phyloP scores from a whole-genome alignment of 1,284 basidiomycete genomes.

The Boletus hoseneyae region DNA sequence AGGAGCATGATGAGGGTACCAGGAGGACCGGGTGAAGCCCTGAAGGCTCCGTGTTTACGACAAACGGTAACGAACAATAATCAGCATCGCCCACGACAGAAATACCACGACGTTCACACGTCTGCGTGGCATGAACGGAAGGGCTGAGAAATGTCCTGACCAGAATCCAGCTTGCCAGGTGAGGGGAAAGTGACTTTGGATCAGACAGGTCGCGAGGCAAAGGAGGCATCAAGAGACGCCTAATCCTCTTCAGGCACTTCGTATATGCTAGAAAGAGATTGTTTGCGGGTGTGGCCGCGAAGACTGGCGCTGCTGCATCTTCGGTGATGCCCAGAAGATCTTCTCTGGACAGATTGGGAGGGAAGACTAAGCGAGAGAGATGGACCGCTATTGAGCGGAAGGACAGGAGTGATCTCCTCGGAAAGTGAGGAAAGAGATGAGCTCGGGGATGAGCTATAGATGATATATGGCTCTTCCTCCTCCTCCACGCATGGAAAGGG shows the following conservation, averaged over 20 bases:
- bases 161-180: slow-evolving; percentile 26
- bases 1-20: slow-evolving; percentile 23
- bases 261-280: slow-evolving; percentile 33
- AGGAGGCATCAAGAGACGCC: neutral
- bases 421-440: slow-evolving; percentile 34
- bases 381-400: slow-evolving; percentile 18
- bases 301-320: slow-evolving; percentile 34
- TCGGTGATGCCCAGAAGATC: slow-evolving; percentile 27
- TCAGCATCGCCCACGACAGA: slow-evolving; percentile 23
- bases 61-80: slow-evolving; percentile 23
- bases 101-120: slow-evolving; percentile 22
- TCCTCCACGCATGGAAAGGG: slow-evolving; percentile 31
- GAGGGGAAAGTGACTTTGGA: neutral
- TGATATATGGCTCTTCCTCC: slow-evolving; percentile 34
- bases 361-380: slow-evolving; percentile 13
- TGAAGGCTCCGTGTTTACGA: slow-evolving; percentile 13
- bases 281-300: slow-evolving; percentile 30
- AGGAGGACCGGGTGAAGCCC: slow-evolving; percentile 16
- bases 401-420: slow-evolving; percentile 31
- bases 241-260: slow-evolving; percentile 35
- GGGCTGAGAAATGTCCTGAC: slow-evolving; percentile 11
- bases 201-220: neutral
- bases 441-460: slow-evolving; percentile 35
- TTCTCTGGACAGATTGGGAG: slow-evolving; percentile 18
- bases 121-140: slow-evolving; percentile 15